Evolutionary conservation across 768 basidiomycete genomes (phyloP).

Genomic region (Plicaturopsis crispa): DNA sequence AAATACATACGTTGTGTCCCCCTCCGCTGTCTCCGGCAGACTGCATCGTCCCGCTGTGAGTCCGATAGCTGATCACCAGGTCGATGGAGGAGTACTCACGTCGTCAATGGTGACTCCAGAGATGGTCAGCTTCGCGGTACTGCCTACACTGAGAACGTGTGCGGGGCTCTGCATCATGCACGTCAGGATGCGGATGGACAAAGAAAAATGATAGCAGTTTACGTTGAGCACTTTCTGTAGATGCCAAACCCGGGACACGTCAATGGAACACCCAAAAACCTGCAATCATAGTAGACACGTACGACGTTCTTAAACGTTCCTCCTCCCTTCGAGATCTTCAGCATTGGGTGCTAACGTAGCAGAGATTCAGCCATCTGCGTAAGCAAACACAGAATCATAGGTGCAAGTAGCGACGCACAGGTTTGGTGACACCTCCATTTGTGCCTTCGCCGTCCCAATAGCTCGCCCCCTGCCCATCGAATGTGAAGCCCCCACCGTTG

Average conservation of each 20-base stretch:
- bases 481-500: background rate
- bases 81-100: constrained; percentile 1
- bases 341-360: constrained; percentile 8
- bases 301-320: constrained; percentile 12
- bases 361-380: background rate
- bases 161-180: background rate
- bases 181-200: background rate
- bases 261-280: constrained; percentile 10
- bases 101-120: constrained; percentile 12
- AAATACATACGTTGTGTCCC: constrained; percentile 6
- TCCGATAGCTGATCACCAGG: constrained; percentile 9
- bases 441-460: constrained; percentile 12
- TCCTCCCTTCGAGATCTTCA: constrained; percentile 14
- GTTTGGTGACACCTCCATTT: constrained; percentile 11
- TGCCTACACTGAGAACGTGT: background rate
- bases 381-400: no score
- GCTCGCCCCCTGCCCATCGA: background rate
- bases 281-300: constrained; percentile 10
- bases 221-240: background rate
- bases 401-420: constrained; percentile 1
- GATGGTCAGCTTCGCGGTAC: constrained; percentile 3
- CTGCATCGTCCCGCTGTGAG: constrained; percentile 10
- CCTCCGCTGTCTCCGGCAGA: constrained; percentile 10
- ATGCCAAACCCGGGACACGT: constrained; percentile 7
- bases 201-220: background rate